Percentiles rank a stretch among this genome's conserved stretches.
Evolutionary conservation across 768 basidiomycete species (phyloP).

Genomic region (Lactifluus piperatus): DNA sequence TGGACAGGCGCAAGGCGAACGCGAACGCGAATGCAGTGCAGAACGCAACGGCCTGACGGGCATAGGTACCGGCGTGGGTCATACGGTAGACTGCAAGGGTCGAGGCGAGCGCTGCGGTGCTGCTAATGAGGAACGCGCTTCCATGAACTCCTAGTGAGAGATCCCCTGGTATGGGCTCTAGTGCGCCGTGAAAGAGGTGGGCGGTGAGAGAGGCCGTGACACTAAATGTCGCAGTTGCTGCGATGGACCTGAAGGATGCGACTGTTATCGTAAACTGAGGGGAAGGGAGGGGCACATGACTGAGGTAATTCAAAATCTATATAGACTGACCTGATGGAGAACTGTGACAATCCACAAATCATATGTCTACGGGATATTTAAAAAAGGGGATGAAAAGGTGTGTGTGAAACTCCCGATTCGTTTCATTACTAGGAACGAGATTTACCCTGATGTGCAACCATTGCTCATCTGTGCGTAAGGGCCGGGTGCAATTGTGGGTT

Average conservation of each 20-base stretch:
- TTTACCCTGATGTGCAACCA: constrained; percentile 58
- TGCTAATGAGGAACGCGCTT: constrained; percentile 24
- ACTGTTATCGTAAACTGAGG: constrained; percentile 28
- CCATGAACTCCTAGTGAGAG: constrained; percentile 23
- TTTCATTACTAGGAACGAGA: neutral
- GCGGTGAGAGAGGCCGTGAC: constrained; percentile 39
- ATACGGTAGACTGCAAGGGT: constrained; percentile 9
- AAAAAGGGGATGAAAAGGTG: neutral
- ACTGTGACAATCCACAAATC: constrained; percentile 49
- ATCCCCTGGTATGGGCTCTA: constrained; percentile 24
- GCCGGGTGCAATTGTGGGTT: neutral
- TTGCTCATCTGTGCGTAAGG: constrained; percentile 36
- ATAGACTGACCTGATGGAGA: constrained; percentile 40
- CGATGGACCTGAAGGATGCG: constrained; percentile 47
- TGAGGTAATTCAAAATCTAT: neutral
- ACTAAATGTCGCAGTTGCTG: constrained; percentile 47
- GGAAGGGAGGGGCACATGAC: neutral
- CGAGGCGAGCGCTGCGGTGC: constrained; percentile 19
- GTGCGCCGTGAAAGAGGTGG: constrained; percentile 29
- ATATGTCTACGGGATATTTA: constrained; percentile 49
- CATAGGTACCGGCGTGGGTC: neutral
- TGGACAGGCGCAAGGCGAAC: constrained; percentile 44
- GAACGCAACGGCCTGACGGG: constrained; percentile 27
- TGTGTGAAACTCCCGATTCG: neutral
- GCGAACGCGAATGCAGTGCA: constrained; percentile 43